Percentiles rank a stretch among this genome's conserved stretches.
Conservation (phyloP, 2,329 filamentous ascomycete species). For the Neopestalotiopsis sp. region DNA sequence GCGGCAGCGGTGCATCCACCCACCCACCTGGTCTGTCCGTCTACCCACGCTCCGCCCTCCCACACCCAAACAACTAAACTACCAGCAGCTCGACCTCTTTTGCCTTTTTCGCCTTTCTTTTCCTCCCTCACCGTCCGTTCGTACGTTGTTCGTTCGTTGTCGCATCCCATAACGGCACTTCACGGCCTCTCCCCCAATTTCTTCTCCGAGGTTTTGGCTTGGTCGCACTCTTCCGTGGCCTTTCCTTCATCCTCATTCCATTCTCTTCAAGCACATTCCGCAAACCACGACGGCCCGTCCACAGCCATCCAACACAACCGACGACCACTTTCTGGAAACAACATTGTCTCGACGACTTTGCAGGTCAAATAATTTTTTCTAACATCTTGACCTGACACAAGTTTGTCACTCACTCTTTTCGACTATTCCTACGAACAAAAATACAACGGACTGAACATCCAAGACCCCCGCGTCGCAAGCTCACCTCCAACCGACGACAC, state of each 20-base stretch:
- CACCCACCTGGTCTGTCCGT: too few relatives aligned
- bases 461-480: conserved; percentile 5
- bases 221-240: neutral
- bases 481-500: conserved; percentile 19
- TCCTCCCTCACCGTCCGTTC: conserved; percentile 1
- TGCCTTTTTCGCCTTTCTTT: conserved; percentile 3
- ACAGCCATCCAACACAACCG: conserved; percentile 1
- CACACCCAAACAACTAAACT: neutral
- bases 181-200: conserved; percentile 10
- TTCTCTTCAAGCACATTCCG: conserved; percentile 20
- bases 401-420: conserved; percentile 6
- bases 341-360: conserved; percentile 13
- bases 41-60: neutral
- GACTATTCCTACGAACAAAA: neutral
- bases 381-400: conserved; percentile 16
- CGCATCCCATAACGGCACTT: conserved; percentile 5
- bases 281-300: conserved; percentile 2
- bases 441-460: neutral
- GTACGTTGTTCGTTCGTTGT: conserved; percentile 4
- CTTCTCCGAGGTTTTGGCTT: conserved; percentile 15
- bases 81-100: conserved; percentile 4
- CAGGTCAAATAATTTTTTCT: conserved; percentile 21
- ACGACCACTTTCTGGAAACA: conserved; percentile 8
- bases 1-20: too few relatives aligned
- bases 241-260: conserved; percentile 21